Evolutionary conservation across 2,329 filamentous ascomycete genomes (phyloP).

Genomic region (Botrytis byssoidea): DNA sequence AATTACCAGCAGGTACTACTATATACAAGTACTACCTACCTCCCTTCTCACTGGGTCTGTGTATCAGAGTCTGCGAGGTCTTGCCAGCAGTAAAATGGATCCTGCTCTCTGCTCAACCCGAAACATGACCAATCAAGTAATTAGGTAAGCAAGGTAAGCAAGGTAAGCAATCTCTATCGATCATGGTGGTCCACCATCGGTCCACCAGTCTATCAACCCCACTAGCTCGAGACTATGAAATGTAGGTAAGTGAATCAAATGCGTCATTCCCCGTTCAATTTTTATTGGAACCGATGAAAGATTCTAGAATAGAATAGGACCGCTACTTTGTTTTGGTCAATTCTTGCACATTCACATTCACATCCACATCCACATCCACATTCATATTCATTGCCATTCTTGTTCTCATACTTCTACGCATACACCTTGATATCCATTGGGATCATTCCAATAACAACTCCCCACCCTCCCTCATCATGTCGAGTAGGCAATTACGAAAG

Average conservation of each 20-base stretch:
- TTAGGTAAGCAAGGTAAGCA: not conserved
- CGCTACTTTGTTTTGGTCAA: not conserved
- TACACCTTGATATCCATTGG: not conserved
- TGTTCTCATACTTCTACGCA: not conserved
- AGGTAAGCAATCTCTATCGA: not conserved
- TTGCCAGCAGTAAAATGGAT: not conserved
- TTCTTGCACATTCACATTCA: not conserved
- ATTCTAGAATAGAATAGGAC: not conserved
- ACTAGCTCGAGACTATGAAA: not conserved
- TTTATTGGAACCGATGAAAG: not conserved
- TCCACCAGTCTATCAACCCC: not conserved
- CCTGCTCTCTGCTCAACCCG: not conserved
- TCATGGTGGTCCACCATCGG: not conserved
- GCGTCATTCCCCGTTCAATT: not conserved
- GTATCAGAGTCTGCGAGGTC: not conserved
- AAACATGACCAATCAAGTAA: not conserved
- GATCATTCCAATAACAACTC: not conserved
- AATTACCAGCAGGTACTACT: not conserved
- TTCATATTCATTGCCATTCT: not conserved
- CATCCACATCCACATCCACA: too few species aligned
- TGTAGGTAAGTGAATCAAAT: not conserved
- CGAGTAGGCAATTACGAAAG: constrained; percentile 40
- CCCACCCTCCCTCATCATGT: constrained; percentile 33
- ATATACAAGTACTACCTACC: too few species aligned
- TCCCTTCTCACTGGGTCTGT: not conserved